Evolutionary conservation across 208 protist genomes (phyloP), one percentile per base, ranked within the genome.

Genomic region (Leptomonas seymouri): DNA sequence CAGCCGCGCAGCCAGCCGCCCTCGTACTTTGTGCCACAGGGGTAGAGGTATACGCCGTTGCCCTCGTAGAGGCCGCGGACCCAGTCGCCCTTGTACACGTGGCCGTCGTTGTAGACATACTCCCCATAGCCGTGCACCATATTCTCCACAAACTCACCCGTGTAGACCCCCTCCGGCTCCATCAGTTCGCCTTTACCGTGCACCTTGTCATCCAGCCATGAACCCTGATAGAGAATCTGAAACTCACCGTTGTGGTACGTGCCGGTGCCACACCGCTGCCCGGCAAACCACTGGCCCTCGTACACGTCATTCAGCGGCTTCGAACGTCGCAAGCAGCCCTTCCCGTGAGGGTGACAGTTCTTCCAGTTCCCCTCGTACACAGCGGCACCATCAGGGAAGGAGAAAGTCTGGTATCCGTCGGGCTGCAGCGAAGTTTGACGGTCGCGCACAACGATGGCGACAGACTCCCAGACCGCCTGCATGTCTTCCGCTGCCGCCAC

Each of bases 1-100:
- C 59, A 71, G 12, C 89, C 90, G 23, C 77, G 72, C 48, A 68
- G 45, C 90, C 90, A 96, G 21, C 76, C 71, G 16, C 94, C 94
- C 63, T 93, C 87, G 71, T 93, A 95, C 65, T 84, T 85, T 23
- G 67, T 71, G 34, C 90, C 89, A 58, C 79, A 87, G 0, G 89
- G 87, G 64, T 86, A 81, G n/a, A 85, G 36, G 57, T 91, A 93
- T 36, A 66, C 82, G 28, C 90, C 93, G 31, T 56, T 82, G 66
- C 93, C 93, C 15, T 97, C 69, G 69, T 86, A 91, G 25, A 88
- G 39, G 23, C 87, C 89, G 49, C 81, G 60, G 3, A 78, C 46
- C 89, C 94, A 98, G 25, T 96, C 90, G 6, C 94, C 94, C 51
- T 91, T 86, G 80, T 97, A 98, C n/a, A 89, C 80, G 67, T 93